Base-by-base conservation (phyloP, 257 asterid species). In the Solanum sejunctum region DNA sequence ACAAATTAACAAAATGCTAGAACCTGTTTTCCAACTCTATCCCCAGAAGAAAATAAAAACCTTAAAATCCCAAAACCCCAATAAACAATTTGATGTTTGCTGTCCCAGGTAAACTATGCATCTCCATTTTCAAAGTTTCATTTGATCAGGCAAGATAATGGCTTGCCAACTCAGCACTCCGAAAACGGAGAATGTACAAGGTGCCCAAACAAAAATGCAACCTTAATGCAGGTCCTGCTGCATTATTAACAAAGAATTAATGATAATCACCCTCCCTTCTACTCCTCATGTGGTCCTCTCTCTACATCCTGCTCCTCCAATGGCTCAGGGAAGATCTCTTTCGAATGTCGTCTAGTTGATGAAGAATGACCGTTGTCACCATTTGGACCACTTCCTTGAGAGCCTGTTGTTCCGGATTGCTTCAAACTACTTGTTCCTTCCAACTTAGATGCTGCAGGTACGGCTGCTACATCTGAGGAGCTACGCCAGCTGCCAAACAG, bases 401-500 rank as follows among this genome's bases (percentile, higher is more conserved):
- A 94, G 20, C 92, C 98, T 8, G 93, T 84, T 4, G 94, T 92
- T 23, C 91, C 97, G 3, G 93, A 90, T 82, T 85, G 93, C 80
- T 92, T 94, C 47, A 91, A 91, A 81, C 98, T 93, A 78, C 94
- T 86, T 20, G 92, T 86, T 2, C 92, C 91, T 83, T 93, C 97
- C 15, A 84, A 71, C 84, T 88, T 93, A 26, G 82, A 90, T 0
- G 82, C 90, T 0, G 80, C 89, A 4, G 88, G 94, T 10, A 64
- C 10, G 2, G 88, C 89, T 2, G 94, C 88, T 26, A 91, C 95
- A 13, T 96, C 98, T 3, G 92, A 92, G 15, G 98, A 92, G 84
- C 97, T 93, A 6, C 98, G 92, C 98, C 98, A 93, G 92, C 98
- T 95, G 28, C 98, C 98, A 72, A 93, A 95, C 12, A 96, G 73